Conservation (phyloP, 768 basidiomycete species). For the Dacryopinax primogenitus region DNA sequence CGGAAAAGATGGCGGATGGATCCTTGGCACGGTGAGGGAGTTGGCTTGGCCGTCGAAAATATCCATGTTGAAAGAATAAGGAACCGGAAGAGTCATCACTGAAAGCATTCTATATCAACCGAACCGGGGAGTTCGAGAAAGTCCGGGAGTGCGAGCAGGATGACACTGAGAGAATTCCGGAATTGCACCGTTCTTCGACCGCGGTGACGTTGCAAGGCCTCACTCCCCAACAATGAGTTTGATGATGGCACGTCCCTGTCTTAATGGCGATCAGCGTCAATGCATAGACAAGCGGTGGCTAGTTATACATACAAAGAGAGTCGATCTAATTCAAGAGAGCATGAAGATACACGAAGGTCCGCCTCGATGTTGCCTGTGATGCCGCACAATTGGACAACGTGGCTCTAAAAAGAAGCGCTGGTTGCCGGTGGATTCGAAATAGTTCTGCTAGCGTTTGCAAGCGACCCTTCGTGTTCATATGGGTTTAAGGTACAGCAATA, state of each 20-base stretch:
- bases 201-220: neutral
- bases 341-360: neutral
- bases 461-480: conserved; percentile 2
- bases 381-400: conserved; percentile 2
- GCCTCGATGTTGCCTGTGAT: neutral
- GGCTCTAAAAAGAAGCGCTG: conserved; percentile 7
- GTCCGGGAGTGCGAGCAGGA: neutral
- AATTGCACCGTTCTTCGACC: neutral
- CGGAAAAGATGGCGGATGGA: neutral
- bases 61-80: neutral
- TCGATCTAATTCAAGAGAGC: neutral
- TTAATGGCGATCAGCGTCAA: neutral
- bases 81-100: neutral
- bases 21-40: neutral
- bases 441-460: neutral
- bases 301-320: neutral
- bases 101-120: neutral
- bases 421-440: neutral
- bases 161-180: neutral
- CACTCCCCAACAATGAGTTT: neutral
- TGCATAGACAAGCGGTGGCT: neutral
- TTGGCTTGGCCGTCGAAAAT: neutral
- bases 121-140: neutral
- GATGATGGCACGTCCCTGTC: neutral
- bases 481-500: neutral